Base-by-base conservation (phyloP, 352 stramenopile species). In the Phytophthora colocasiae region DNA sequence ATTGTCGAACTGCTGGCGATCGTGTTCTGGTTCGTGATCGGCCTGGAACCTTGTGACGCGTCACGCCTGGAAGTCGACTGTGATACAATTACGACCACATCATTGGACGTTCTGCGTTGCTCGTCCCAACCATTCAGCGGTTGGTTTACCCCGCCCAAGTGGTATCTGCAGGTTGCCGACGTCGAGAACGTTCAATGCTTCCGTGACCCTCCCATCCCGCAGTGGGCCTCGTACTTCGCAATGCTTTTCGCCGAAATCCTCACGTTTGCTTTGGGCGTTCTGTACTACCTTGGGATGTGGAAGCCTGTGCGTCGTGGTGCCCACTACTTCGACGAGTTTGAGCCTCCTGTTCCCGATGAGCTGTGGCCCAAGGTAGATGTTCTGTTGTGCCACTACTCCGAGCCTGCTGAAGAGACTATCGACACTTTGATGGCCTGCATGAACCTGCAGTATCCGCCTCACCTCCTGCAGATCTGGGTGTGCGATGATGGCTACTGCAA, bases 251-350 rank as follows among this genome's bases (percentile, higher is more conserved):
- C 83, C 4, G 87, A 96, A 51, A 10, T 93, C 17, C 52, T 96
- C 31, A 89, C 66, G 27, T 93, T 93, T 34, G 56, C 84, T 29
- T 59, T 96, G 7, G 81, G 85, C 24, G 61, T 90, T 19, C 75
- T 96, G 40, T 96, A 96, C 75, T 96, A 96, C 75, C 62, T 96
- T 19, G 87, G 87, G 12, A 96, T 96, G 87, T 94, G 87, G 87
- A 96, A 94, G 53, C 87, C 87, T 6, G 82, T 96, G 55, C 87
- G 85, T 73, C 87, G 87, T 70, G 87, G 87, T 5, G 85, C 87
- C 3, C 87, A 96, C 62, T 96, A 96, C 80, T 91, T 96, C 39
- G 84, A 93, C 50, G 87, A 96, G 65, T 96, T 96, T 39, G 83
- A 96, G 61, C 87, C 87, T 7, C 71, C 75, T 6, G 82, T 96